Percentiles rank a stretch among this genome's conserved stretches.
Evolutionary conservation across 2,329 filamentous ascomycete species (phyloP).

Genomic region (Cladosporium oxysporum): DNA sequence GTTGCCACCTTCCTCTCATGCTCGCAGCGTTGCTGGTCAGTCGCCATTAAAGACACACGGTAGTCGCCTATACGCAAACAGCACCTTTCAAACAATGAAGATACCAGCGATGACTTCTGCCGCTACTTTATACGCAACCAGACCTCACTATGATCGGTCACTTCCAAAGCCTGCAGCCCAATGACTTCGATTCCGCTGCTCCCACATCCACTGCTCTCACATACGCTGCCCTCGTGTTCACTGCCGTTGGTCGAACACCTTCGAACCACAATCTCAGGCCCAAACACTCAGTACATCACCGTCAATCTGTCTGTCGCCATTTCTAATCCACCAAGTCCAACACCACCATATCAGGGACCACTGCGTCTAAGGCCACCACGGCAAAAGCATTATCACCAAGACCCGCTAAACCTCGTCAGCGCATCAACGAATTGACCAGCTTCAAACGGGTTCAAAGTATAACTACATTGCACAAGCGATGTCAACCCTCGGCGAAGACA

Average conservation of each 20-base stretch:
- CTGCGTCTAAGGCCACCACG: background rate
- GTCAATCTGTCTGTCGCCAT: no score
- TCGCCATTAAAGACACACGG: background rate
- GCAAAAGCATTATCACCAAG: no score
- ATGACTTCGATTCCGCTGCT: background rate
- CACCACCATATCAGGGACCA: background rate
- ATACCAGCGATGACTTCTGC: background rate
- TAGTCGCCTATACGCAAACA: background rate
- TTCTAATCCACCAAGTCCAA: background rate
- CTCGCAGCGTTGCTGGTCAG: background rate
- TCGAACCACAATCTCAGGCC: background rate
- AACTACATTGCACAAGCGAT: background rate
- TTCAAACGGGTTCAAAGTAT: background rate
- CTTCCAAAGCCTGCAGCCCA: background rate
- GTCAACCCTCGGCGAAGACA: background rate
- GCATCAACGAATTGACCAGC: background rate
- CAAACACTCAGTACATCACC: background rate
- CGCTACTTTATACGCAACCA: no score
- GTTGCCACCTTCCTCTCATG: background rate
- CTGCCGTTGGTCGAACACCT: background rate
- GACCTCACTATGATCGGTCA: background rate
- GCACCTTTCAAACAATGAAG: background rate
- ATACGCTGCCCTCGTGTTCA: no score
- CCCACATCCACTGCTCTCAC: background rate
- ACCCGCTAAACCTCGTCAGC: no score